These are phyloP conservation scores for Yamadazyma diddensiae DNA, from an alignment of 1,139 yeast species.

Conservation along the genomic window DNA sequence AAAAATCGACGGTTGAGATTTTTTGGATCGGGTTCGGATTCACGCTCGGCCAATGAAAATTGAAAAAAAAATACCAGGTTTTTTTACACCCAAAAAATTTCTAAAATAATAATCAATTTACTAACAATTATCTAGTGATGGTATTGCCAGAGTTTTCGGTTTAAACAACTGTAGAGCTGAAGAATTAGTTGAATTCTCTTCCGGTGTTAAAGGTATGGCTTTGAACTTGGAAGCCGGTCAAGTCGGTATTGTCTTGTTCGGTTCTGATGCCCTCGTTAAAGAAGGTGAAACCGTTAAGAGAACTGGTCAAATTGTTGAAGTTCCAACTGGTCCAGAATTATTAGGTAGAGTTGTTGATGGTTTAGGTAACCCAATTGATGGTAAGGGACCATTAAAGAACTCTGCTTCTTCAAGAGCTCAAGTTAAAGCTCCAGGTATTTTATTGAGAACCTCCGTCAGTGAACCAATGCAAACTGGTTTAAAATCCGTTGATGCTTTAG, in stretches of 20 bases:
- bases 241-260: conserved; percentile 99
- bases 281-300: conserved; percentile 99
- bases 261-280: conserved; percentile 97
- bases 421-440: conserved; percentile 99
- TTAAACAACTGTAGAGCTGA: conserved; percentile 99
- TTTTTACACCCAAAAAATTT: neutral
- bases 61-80: conserved; percentile 2
- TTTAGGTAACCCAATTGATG: conserved; percentile 98
- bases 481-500: conserved; percentile 98
- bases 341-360: conserved; percentile 99
- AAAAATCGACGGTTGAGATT: conserved; percentile 1
- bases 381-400: conserved; percentile 97
- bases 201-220: conserved; percentile 99
- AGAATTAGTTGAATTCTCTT: conserved; percentile 98
- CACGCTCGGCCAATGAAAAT: conserved; percentile 18
- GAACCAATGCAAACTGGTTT: conserved; percentile 99
- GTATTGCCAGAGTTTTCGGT: conserved; percentile 99
- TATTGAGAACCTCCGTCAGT: conserved; percentile 97
- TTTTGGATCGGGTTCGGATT: conserved; percentile 10
- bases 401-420: conserved; percentile 90
- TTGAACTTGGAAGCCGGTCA: conserved; percentile 99
- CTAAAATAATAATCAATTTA: conserved; percentile 5
- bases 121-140: conserved; percentile 64
- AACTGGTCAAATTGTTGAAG: conserved; percentile 99
- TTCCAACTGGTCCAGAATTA: conserved; percentile 97